Conservation (phyloP, 1,284 basidiomycete species). For the Xerocomus nothofagi region DNA sequence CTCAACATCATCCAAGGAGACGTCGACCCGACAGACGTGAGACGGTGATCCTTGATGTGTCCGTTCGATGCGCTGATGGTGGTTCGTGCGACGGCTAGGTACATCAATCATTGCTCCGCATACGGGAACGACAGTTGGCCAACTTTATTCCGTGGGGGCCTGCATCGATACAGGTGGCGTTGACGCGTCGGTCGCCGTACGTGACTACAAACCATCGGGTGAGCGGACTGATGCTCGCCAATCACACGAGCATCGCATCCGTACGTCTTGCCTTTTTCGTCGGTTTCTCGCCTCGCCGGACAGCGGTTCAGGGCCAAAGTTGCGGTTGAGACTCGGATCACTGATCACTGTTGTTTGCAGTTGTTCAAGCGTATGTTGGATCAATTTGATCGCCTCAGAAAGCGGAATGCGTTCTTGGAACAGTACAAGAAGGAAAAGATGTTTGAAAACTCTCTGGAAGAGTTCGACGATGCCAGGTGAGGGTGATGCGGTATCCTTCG, state of each 20-base stretch:
- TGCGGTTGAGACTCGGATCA: neutral
- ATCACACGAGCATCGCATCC: constrained; percentile 96
- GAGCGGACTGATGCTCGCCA: constrained; percentile 97
- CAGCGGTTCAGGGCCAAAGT: neutral
- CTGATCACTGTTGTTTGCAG: constrained; percentile 42
- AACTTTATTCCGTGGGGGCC: constrained; percentile 99
- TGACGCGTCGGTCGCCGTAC: constrained; percentile 91
- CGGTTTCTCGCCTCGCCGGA: neutral
- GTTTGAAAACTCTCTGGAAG: constrained; percentile 88
- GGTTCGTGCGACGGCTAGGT: constrained; percentile 50
- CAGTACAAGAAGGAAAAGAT: constrained; percentile 97
- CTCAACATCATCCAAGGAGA: constrained; percentile 99
- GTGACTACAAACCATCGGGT: constrained; percentile 88
- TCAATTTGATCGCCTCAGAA: constrained; percentile 89
- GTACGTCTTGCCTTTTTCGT: constrained; percentile 46
- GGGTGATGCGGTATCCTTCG: constrained; percentile 14
- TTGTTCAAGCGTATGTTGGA: constrained; percentile 95
- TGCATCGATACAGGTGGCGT: constrained; percentile 95
- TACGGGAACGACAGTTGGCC: constrained; percentile 94
- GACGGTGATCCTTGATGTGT: constrained; percentile 21
- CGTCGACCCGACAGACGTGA: constrained; percentile 95
- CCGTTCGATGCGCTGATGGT: constrained; percentile 8
- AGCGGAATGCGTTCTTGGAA: constrained; percentile 94
- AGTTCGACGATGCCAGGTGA: constrained; percentile 92
- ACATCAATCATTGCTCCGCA: constrained; percentile 95